phyloP scores from a whole-genome alignment of 345 rosid species.

The Gossypium ekmanianum region DNA sequence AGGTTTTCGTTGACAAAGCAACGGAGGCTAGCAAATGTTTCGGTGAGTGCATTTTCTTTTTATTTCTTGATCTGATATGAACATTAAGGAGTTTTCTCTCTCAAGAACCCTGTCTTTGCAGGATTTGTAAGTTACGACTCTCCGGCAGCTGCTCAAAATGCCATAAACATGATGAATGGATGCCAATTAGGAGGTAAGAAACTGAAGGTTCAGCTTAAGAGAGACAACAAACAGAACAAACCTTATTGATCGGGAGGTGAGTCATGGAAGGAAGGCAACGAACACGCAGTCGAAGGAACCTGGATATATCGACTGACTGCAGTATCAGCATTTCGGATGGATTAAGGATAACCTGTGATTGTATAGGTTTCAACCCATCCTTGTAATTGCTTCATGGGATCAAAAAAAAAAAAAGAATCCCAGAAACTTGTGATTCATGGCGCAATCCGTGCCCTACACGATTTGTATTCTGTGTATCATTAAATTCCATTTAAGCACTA shows the following conservation, averaged over 20 bases:
- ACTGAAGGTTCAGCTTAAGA: slow-evolving; percentile 96
- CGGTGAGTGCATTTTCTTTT: slow-evolving; percentile 46
- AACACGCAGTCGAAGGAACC: slow-evolving; percentile 35
- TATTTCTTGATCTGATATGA: not conserved
- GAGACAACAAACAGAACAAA: slow-evolving; percentile 80
- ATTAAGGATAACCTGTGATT: slow-evolving; percentile 25
- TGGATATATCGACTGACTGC: slow-evolving; percentile 37
- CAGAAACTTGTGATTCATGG: slow-evolving; percentile 61
- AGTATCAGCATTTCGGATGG: slow-evolving; percentile 34
- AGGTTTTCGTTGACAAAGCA: slow-evolving; percentile 91
- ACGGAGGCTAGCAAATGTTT: slow-evolving; percentile 99
- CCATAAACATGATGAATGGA: slow-evolving; percentile 83
- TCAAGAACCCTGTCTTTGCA: slow-evolving; percentile 33
- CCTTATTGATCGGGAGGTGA: slow-evolving; percentile 54
- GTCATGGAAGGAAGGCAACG: slow-evolving; percentile 46
- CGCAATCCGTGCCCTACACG: slow-evolving; percentile 52
- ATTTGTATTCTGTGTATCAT: slow-evolving; percentile 78
- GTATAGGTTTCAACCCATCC: slow-evolving; percentile 33
- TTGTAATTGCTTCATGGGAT: slow-evolving; percentile 48
- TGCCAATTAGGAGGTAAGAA: slow-evolving; percentile 89
- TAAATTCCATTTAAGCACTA: slow-evolving; percentile 62
- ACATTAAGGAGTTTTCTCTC: not conserved
- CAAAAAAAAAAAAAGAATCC: slow-evolving; percentile 19
- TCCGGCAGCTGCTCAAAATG: slow-evolving; percentile 77
- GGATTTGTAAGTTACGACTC: slow-evolving; percentile 96